phyloP scores from a whole-genome alignment of 2,329 filamentous ascomycete species.

The Colletotrichum abscissum region DNA sequence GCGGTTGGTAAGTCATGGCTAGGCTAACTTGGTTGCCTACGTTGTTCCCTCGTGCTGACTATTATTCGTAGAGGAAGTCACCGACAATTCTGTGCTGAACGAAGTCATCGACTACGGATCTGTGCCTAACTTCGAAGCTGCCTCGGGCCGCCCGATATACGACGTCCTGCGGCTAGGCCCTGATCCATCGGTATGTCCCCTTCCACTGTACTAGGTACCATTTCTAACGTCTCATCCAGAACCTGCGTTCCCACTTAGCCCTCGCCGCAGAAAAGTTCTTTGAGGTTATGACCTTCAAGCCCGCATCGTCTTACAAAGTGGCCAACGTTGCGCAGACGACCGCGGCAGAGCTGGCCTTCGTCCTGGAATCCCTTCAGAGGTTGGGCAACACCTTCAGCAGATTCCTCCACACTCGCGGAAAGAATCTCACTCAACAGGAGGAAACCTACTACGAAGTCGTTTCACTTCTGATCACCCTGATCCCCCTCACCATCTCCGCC shows the following conservation, averaged over 20 bases:
- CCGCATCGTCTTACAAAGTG: slow-evolving; percentile 63
- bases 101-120: slow-evolving; percentile 64
- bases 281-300: slow-evolving; percentile 59
- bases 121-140: slow-evolving; percentile 59
- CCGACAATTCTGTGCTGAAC: slow-evolving; percentile 51
- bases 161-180: slow-evolving; percentile 62
- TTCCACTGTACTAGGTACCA: background rate
- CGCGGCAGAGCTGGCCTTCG: slow-evolving; percentile 56
- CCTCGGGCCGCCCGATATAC: slow-evolving; percentile 51
- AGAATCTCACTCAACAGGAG: slow-evolving; percentile 54
- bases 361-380: slow-evolving; percentile 54
- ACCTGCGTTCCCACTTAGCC: slow-evolving; percentile 59
- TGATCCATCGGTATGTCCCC: slow-evolving; percentile 57
- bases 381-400: slow-evolving; percentile 55
- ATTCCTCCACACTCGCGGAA: slow-evolving; percentile 46
- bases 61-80: slow-evolving; percentile 50
- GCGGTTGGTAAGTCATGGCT: slow-evolving; percentile 55
- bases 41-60: slow-evolving; percentile 30
- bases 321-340: slow-evolving; percentile 49
- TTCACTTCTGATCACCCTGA: slow-evolving; percentile 51
- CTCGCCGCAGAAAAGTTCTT: slow-evolving; percentile 64
- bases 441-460: slow-evolving; percentile 56
- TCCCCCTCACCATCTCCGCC: slow-evolving; percentile 40
- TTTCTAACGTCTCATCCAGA: slow-evolving; percentile 48
- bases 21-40: accelerated